Evolutionary conservation across 768 basidiomycete genomes (phyloP), one percentile per base, ranked within the genome.

Genomic region (Termitomyces sp.): DNA sequence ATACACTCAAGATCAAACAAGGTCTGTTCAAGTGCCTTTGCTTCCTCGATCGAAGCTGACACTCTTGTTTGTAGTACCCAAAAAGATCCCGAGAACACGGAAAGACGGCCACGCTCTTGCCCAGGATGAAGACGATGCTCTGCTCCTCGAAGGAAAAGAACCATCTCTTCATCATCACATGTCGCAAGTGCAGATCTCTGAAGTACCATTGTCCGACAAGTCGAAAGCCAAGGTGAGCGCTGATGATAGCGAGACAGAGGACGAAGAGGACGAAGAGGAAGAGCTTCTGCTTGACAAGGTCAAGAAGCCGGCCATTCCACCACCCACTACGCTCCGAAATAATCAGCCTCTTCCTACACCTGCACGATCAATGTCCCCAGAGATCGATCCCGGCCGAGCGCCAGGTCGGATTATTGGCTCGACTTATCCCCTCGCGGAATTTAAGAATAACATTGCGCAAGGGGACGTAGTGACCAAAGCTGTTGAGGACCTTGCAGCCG

Each of bases 381-480:
- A 67, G 21, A 60, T 79, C 14, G 79, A 85, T 55, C 75, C 74
- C 15, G 81, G 80, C 30, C 78, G 81, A 14, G 83, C 81, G 15
- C 78, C 83, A 0, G 89, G 89, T 5, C 75, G 90, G 48, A 87
- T 95, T 52, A 83, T 96, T 40, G 89, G 91, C 9, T 81, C 76
- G 40, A 83, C 85, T 0, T 76, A 77, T 61, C 94, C 94, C 1
- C 73, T 95, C 51, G 73, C 75, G 46, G 94, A 96, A 69, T 97
- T 95, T 73, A 73, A 75, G 58, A 74, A 78, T 63, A 89, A 91
- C 65, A 71, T 90, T 35, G 78, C 75, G 28, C 78, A 78, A 53
- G 91, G 91, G 0, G 92, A 93, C 67, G 73, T 93, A 19, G 90
- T 94, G 40, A 83, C 80, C 14, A 93, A 95, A 70, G 92, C 91